Percentiles rank a stretch among this genome's conserved stretches.
Evolutionary conservation across 2,329 filamentous ascomycete genomes (phyloP).

Genomic region (Ciborinia camelliae): DNA sequence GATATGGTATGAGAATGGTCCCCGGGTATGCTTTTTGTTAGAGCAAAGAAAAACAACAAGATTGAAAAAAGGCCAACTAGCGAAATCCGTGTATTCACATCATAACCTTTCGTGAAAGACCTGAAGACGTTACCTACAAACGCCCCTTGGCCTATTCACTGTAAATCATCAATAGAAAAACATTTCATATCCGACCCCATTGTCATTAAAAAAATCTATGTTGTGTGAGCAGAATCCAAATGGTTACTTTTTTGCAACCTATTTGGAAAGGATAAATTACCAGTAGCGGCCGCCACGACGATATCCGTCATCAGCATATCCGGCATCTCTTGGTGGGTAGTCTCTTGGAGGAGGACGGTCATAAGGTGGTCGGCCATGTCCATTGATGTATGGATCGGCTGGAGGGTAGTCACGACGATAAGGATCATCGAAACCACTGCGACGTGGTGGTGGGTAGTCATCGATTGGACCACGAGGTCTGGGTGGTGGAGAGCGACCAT

Average conservation of each 20-base stretch:
- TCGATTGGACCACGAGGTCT: constrained; percentile 68
- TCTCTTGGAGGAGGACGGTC: constrained; percentile 43
- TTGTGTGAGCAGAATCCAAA: constrained; percentile 22
- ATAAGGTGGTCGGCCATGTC: constrained; percentile 48
- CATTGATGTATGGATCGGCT: constrained; percentile 56
- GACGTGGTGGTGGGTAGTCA: constrained; percentile 69
- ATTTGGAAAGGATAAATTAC: constrained; percentile 27
- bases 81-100: constrained; percentile 20
- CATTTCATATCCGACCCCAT: constrained; percentile 20
- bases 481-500: constrained; percentile 72
- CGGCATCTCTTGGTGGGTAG: constrained; percentile 36
- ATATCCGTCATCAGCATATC: constrained; percentile 35
- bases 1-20: neutral
- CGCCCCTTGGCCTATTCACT: constrained; percentile 19
- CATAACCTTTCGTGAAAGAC: constrained; percentile 15
- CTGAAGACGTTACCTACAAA: constrained; percentile 19
- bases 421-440: constrained; percentile 71
- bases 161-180: constrained; percentile 19
- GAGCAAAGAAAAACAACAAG: constrained; percentile 17
- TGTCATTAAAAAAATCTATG: constrained; percentile 21
- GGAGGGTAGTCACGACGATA: constrained; percentile 65
- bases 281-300: constrained; percentile 35
- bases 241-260: constrained; percentile 4
- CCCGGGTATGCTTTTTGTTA: constrained; percentile 17
- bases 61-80: constrained; percentile 14